Base-by-base conservation (phyloP, 495 filamentous ascomycete genomes). In the Jackrogersella minutella region DNA sequence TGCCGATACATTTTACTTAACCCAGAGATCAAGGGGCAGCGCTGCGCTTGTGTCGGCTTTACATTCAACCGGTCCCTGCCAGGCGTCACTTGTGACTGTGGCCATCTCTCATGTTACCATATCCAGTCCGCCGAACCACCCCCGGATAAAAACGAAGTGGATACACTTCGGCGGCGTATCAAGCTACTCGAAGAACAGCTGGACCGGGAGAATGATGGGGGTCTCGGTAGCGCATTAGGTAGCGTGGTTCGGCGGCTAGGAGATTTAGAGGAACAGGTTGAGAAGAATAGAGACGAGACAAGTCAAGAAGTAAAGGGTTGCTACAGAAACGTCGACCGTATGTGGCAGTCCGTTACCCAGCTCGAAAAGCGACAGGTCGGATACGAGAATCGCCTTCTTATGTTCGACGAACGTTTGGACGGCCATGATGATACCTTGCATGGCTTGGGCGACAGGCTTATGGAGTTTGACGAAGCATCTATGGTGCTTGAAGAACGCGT, bases 71-170 rank as follows among this genome's bases (percentile, higher is more conserved):
- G 74, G 37, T 70, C 73, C 26, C 78, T 83, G 31, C 83, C 83
- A 1, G 77, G 84, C 33, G 79, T 80, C 40, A 80, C 73, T 16
- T 86, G 84, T 59, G 77, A 83, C 16, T 86, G 84, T 62, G 84
- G 84, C 16, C 84, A 86, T 64, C 79, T 81, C 47, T 82, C 84
- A 24, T 84, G 82, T 61, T 86, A 80, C 62, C 84, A 86, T 70
- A 74, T 77, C 49, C 77, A 76, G 46, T 78, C 80, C 4, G 68
- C 76, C 16, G 80, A 81, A 21, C 58, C 73, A 8, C 58, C 75
- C 11, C 66, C 60, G 10, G 78, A 80, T 55, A 76, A 70, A 55
- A 77, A 68, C 34, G 83, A 85, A 70, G 55, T 86, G 21, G 83
- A 84, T 19, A 69, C 73, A 10, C 65, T 86, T 53, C 79, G 73